These are phyloP conservation scores for Lactarius indigo DNA, from an alignment of 768 basidiomycete species.

Conservation along the genomic window DNA sequence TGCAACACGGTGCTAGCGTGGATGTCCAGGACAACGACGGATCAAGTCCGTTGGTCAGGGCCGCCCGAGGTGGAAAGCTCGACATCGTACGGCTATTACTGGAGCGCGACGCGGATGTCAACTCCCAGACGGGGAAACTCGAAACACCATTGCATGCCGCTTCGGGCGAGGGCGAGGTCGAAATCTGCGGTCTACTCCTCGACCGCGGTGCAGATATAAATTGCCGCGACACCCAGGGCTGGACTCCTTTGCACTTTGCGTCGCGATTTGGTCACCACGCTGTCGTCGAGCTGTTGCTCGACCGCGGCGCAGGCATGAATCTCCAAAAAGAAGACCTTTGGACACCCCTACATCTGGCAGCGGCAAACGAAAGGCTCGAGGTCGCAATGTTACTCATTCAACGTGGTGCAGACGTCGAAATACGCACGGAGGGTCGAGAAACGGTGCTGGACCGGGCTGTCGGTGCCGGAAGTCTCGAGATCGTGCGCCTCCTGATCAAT, in stretches of 20 bases:
- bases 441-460: neutral
- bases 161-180: neutral
- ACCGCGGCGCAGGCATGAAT: slow-evolving; percentile 2
- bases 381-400: neutral
- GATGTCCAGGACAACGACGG: neutral
- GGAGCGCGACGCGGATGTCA: neutral
- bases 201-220: neutral
- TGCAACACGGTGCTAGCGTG: neutral
- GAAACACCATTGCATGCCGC: neutral
- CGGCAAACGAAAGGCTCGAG: neutral
- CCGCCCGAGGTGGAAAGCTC: neutral
- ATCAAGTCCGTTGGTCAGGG: neutral
- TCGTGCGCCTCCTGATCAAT: neutral
- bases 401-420: neutral
- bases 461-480: neutral
- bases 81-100: neutral
- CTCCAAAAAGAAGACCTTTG: neutral
- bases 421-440: neutral
- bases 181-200: neutral
- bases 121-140: neutral
- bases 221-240: neutral
- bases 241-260: neutral
- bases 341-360: slow-evolving; percentile 1
- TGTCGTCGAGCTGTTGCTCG: neutral
- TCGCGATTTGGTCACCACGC: neutral